These are phyloP conservation scores for Musa beccarii DNA, from an alignment of 176 grass and related monocot genomes.

Conservation along the genomic window DNA sequence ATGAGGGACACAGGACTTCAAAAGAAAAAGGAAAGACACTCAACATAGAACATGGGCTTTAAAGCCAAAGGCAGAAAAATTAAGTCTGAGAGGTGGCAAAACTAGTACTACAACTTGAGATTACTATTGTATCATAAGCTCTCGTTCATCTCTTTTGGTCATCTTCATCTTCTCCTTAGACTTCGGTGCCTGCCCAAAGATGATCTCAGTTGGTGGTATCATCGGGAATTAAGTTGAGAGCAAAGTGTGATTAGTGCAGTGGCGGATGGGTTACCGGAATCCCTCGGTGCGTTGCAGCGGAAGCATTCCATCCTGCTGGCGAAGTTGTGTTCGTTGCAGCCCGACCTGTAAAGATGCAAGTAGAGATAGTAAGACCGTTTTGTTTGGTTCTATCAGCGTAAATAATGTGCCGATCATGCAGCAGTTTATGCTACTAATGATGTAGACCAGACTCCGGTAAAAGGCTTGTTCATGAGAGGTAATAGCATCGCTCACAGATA, in stretches of 20 bases:
- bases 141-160: neutral
- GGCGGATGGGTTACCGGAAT: neutral
- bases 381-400: too few relatives aligned
- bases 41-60: neutral
- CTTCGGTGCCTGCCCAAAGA: neutral
- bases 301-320: constrained; percentile 1
- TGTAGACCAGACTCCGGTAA: too few relatives aligned
- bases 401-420: too few relatives aligned
- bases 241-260: neutral
- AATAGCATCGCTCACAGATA: too few relatives aligned
- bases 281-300: constrained; percentile 2
- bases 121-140: neutral
- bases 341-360: neutral
- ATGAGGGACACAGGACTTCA: too few relatives aligned
- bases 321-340: neutral
- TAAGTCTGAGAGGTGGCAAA: neutral
- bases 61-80: neutral
- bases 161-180: neutral
- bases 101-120: neutral
- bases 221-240: neutral
- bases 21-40: too few relatives aligned
- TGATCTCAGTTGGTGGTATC: neutral
- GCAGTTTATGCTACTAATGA: too few relatives aligned
- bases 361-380: too few relatives aligned
- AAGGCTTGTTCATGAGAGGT: too few relatives aligned